Evolutionary conservation across 2,329 filamentous ascomycete genomes (phyloP).

Genomic region (Neoarthrinium moseri): DNA sequence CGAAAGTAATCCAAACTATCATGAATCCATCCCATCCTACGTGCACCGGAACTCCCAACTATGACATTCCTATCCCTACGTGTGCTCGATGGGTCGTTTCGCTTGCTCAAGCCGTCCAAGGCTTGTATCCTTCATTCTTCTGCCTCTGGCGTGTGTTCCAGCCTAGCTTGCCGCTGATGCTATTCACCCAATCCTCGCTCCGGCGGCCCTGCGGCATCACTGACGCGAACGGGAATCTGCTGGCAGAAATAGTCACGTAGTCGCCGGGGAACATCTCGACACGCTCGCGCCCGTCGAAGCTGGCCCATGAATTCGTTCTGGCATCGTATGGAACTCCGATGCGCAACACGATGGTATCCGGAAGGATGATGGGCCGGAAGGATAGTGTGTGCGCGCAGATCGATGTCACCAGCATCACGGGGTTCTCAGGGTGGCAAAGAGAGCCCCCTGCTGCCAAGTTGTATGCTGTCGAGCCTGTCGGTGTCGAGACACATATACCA

Average conservation of each 20-base stretch:
- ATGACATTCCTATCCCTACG: no score
- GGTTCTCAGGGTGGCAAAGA: constrained; percentile 93
- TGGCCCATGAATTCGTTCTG: constrained; percentile 89
- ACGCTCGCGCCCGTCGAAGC: constrained; percentile 91
- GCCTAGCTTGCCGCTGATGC: constrained; percentile 73
- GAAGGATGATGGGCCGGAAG: constrained; percentile 93
- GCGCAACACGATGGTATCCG: constrained; percentile 91
- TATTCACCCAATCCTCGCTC: constrained; percentile 80
- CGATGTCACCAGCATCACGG: constrained; percentile 89
- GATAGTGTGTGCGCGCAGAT: constrained; percentile 95
- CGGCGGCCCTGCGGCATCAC: constrained; percentile 68
- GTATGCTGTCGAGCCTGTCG: constrained; percentile 92
- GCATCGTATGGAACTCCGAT: constrained; percentile 95
- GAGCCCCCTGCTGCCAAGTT: constrained; percentile 95
- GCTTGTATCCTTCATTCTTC: constrained; percentile 57
- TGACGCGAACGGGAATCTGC: constrained; percentile 75
- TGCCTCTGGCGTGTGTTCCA: constrained; percentile 82
- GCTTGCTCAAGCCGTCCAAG: constrained; percentile 37
- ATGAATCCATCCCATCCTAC: no score
- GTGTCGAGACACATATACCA: constrained; percentile 89
- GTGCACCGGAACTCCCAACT: not conserved
- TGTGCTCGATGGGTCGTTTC: constrained; percentile 5
- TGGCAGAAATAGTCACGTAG: constrained; percentile 82
- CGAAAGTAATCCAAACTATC: no score
- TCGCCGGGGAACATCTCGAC: constrained; percentile 76